Conservation (phyloP, 768 basidiomycete genomes). For the Amanita inopinata region DNA sequence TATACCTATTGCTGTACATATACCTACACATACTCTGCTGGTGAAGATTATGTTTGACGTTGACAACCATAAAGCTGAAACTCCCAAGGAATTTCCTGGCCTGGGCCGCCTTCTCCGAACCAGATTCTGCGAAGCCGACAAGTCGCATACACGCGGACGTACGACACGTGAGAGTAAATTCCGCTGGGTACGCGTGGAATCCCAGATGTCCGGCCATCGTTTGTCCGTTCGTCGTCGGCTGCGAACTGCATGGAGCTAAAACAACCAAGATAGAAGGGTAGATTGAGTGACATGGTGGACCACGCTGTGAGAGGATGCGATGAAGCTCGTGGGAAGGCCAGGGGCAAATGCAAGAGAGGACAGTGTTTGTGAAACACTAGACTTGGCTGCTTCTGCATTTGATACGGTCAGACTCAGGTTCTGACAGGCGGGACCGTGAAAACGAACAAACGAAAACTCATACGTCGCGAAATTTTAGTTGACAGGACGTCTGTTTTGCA, state of each 20-base stretch:
- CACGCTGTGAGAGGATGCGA: constrained; percentile 57
- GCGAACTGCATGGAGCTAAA: constrained; percentile 43
- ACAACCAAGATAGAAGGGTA: constrained; percentile 49
- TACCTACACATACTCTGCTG: not conserved
- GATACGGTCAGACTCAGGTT: not conserved
- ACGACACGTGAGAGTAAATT: constrained; percentile 56
- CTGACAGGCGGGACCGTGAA: not conserved
- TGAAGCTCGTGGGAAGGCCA: constrained; percentile 49
- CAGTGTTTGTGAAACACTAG: constrained; percentile 29
- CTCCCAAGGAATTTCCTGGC: constrained; percentile 60
- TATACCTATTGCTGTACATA: constrained; percentile 6
- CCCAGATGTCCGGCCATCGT: not conserved
- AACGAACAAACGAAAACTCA: constrained; percentile 3
- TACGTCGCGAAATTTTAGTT: not conserved
- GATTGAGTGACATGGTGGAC: constrained; percentile 53
- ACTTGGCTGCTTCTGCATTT: constrained; percentile 25
- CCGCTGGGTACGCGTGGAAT: constrained; percentile 32
- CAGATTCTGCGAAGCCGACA: constrained; percentile 72
- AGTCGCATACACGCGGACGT: constrained; percentile 67
- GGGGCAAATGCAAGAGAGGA: constrained; percentile 63
- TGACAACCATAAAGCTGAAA: constrained; percentile 49
- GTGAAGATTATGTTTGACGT: not conserved
- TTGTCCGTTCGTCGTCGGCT: constrained; percentile 13
- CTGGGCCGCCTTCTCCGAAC: constrained; percentile 44
- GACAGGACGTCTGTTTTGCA: not conserved